phyloP scores from a whole-genome alignment of 2,329 filamentous ascomycete genomes.

The Davidsoniella virescens region DNA sequence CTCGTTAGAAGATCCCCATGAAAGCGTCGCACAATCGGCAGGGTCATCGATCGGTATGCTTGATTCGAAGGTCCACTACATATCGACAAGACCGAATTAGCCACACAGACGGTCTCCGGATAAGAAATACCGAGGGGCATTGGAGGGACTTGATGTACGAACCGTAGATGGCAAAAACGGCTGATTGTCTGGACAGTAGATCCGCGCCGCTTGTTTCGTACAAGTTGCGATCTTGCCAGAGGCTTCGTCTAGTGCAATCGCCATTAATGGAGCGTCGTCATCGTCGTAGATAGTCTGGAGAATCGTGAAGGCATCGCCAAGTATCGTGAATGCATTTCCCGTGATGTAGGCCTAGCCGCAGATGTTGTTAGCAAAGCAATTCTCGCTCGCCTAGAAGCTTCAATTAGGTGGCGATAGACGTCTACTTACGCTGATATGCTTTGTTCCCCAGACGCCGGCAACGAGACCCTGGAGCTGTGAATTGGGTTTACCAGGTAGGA shows the following conservation, averaged over 20 bases:
- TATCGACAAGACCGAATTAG: background rate
- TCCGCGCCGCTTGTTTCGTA: conserved; percentile 47
- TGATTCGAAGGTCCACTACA: conserved; percentile 48
- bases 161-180: conserved; percentile 4
- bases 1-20: conserved; percentile 79
- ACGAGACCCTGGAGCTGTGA: conserved; percentile 62
- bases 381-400: background rate
- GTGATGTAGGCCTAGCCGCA: conserved; percentile 62
- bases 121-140: background rate
- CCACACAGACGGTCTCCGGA: background rate
- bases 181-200: conserved; percentile 54
- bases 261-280: conserved; percentile 50
- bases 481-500: conserved; percentile 65
- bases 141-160: background rate
- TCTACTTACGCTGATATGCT: conserved; percentile 51
- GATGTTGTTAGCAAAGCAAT: background rate
- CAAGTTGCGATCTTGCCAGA: conserved; percentile 75
- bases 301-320: conserved; percentile 56
- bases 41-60: conserved; percentile 30
- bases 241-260: conserved; percentile 64
- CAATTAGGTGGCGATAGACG: background rate
- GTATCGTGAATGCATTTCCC: conserved; percentile 71
- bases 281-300: conserved; percentile 86
- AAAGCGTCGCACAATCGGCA: conserved; percentile 35
- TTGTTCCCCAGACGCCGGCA: conserved; percentile 55